Evolutionary conservation across 2,329 filamentous ascomycete genomes (phyloP).

Genomic region (Daldinia eschscholtzii): DNA sequence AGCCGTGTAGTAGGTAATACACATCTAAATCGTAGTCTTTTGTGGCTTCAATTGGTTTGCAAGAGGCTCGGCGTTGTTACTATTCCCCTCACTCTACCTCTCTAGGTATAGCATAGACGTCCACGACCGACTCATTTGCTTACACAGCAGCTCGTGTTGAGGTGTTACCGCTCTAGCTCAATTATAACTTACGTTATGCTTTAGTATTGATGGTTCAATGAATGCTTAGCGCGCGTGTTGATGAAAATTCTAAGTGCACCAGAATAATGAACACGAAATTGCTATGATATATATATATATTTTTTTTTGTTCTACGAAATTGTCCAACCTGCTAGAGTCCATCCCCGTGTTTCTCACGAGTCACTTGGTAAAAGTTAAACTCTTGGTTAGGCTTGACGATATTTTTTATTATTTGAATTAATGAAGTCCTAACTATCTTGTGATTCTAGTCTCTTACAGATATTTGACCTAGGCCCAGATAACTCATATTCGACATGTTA

Average conservation of each 20-base stretch:
- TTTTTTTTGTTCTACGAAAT: not conserved
- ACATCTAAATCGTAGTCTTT: not conserved
- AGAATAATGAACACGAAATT: not conserved
- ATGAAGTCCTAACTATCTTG: not conserved
- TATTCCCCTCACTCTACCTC: not conserved
- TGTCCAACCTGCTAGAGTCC: not conserved
- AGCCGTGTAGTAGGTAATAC: not conserved
- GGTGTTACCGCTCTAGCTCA: not conserved
- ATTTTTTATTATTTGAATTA: not conserved
- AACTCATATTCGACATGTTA: not conserved
- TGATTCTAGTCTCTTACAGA: not conserved
- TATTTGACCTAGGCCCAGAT: not conserved
- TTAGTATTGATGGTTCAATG: too few relatives aligned
- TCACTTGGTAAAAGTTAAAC: too few relatives aligned
- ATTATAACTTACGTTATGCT: not conserved
- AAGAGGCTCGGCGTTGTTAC: not conserved
- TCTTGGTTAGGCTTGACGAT: not conserved
- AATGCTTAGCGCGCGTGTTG: not conserved
- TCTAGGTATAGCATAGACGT: not conserved
- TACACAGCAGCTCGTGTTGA: not conserved
- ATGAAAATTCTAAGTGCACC: not conserved
- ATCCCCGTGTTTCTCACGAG: not conserved
- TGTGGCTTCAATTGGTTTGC: not conserved
- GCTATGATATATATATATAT: not conserved
- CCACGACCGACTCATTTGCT: not conserved